Evolutionary conservation across 2,329 filamentous ascomycete genomes (phyloP), one percentile per base, ranked within the genome.

Genomic region (Pestalotiopsis sp.): DNA sequence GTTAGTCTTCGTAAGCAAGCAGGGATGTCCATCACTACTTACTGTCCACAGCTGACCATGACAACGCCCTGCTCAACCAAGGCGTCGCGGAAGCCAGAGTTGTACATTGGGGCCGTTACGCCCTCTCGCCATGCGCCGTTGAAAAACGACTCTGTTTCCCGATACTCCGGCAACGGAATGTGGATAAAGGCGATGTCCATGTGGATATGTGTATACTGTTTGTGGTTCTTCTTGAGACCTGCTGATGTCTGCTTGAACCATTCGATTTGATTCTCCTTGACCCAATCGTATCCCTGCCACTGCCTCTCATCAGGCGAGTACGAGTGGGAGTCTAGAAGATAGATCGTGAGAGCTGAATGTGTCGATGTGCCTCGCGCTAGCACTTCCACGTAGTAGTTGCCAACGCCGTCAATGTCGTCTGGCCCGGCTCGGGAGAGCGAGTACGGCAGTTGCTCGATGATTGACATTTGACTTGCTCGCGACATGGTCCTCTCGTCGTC

Each of bases 111-210:
- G 0, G 96, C 95, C 0, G 95, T 98, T 14, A 96, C 92, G 20
- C 89, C 86, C 79, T 99, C 96, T 67, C 88, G 90, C 90, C 91
- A 96, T 31, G 89, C 84, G 11, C 96, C 96, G 20, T 92, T 87
- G 61, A 84, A 83, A 2, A 83, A 83, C 41, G 92, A 88, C 2
- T 87, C 84, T 1, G 82, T 78, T 64, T 91, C 87, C 52, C 87
- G 85, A 76, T 98, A 98, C 79, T 99, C 96, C 0, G 96, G 95
- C 3, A 99, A 84, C 0, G 96, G 96, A 68, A 99, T 99, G 78
- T 99, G 96, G 71, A 99, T 97, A 78, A 99, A 99, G 0, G 96
- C 94, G 79, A 98, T 89, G 77, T 99, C 93, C 88, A 99, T 93
- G 78, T 98, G 96, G 65, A 94, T 92, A 76, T 96, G 93, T 0